These are phyloP conservation scores for Cutaneotrichosporon cavernicola DNA, from an alignment of 1,284 basidiomycete genomes.

Conservation along the genomic window DNA sequence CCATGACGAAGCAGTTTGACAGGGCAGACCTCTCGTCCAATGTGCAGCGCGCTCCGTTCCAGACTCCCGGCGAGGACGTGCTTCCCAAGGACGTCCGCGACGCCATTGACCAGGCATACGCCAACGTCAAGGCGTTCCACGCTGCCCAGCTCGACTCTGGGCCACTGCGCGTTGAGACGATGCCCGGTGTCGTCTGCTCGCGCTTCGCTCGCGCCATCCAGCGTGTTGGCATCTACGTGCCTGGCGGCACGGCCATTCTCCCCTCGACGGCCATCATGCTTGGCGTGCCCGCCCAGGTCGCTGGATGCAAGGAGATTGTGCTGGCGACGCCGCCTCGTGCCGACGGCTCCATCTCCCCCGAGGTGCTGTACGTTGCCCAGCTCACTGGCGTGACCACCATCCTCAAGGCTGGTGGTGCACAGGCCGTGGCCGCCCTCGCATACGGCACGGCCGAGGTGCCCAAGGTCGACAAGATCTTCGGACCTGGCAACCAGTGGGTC, in stretches of 20 bases:
- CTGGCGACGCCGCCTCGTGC: conserved; percentile 90
- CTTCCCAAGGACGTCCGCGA: conserved; percentile 66
- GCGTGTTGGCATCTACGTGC: conserved; percentile 94
- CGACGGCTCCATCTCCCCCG: conserved; percentile 87
- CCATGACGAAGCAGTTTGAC: conserved; percentile 93
- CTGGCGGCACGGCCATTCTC: conserved; percentile 93
- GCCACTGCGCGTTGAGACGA: conserved; percentile 85
- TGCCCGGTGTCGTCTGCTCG: conserved; percentile 94
- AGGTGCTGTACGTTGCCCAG: conserved; percentile 91
- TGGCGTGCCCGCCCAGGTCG: conserved; percentile 95
- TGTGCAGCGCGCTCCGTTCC: conserved; percentile 55
- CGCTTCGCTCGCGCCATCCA: conserved; percentile 91
- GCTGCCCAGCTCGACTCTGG: conserved; percentile 72
- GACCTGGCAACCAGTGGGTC: conserved; percentile 99
- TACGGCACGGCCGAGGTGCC: conserved; percentile 93
- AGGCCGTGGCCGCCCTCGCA: conserved; percentile 95
- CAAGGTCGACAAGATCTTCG: conserved; percentile 99
- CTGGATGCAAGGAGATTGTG: conserved; percentile 87
- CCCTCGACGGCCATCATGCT: conserved; percentile 98
- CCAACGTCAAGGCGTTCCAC: conserved; percentile 89
- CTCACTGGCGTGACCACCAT: conserved; percentile 83
- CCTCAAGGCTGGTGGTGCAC: conserved; percentile 91
- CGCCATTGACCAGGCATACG: conserved; percentile 90
- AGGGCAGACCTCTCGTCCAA: conserved; percentile 59
- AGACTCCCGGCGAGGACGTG: conserved; percentile 55